Conservation (phyloP, 2,329 filamentous ascomycete species). For the Beauveria varroae region DNA sequence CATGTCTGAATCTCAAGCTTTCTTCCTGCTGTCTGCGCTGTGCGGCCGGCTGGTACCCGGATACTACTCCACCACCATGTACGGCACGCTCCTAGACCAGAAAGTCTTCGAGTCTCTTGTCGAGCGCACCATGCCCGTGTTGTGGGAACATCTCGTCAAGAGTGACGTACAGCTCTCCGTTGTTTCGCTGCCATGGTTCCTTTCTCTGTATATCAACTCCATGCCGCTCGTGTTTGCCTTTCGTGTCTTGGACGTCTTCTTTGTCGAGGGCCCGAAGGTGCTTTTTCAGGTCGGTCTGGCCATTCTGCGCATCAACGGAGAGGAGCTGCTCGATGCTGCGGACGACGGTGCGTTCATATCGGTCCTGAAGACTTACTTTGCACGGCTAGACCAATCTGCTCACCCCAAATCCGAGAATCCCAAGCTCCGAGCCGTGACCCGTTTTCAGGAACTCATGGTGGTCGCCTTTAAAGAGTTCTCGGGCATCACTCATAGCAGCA, state of each 20-base stretch:
- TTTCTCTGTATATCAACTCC: constrained; percentile 97
- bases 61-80: constrained; percentile 99
- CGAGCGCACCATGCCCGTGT: constrained; percentile 97
- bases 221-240: constrained; percentile 99
- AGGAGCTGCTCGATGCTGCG: constrained; percentile 84
- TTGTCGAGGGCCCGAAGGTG: constrained; percentile 94
- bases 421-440: constrained; percentile 86
- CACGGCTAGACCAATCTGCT: constrained; percentile 86
- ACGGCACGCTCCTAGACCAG: constrained; percentile 92
- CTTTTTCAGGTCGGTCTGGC: constrained; percentile 94
- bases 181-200: constrained; percentile 94
- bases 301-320: constrained; percentile 95
- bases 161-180: constrained; percentile 96
- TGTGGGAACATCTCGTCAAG: constrained; percentile 97
- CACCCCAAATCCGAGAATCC: constrained; percentile 94
- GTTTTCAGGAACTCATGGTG: constrained; percentile 97
- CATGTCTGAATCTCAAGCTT: constrained; percentile 93
- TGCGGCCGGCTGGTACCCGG: constrained; percentile 91
- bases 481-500: constrained; percentile 86
- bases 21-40: constrained; percentile 83
- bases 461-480: constrained; percentile 98
- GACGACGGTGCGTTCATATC: constrained; percentile 97
- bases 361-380: constrained; percentile 90
- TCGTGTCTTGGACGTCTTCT: constrained; percentile 93
- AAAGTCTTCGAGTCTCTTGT: constrained; percentile 96